Evolutionary conservation across 768 basidiomycete genomes (phyloP), one percentile per base, ranked within the genome.

Genomic region (Leccinum olivaceopallidum): DNA sequence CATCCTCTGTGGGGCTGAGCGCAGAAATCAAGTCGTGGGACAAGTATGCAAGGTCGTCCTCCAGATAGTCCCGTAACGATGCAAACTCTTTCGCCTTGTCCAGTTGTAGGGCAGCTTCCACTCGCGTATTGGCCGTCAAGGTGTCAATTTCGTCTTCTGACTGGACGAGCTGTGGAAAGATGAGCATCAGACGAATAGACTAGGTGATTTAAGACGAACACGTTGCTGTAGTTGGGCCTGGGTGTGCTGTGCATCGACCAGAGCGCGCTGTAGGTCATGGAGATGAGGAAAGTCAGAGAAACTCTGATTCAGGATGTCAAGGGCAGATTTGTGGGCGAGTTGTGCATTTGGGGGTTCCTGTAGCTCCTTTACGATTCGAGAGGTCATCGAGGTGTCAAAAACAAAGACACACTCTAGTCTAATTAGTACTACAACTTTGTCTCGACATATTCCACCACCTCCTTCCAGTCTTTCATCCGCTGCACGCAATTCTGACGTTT

Each of bases 11-110:
- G 26, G 67, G 72, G 51, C 65, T 65, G 30, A 84, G 64, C 3
- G 83, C 78, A 1, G 88, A 88, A 53, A 85, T 78, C 47, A 96
- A 78, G 55, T 88, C 84, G 55, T 80, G 75, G 5, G 85, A 83
- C 30, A 96, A 76, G 60, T 83, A 83, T 13, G 85, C 77, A 12
- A 95, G 79, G 71, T 94, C 89, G 68, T 96, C 94, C 16, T 85
- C 82, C 20, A 95, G 76, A 2, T 83, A 84, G 73, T 94, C 90
- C 26, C 94, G 81, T 36, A 88, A 75, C n/a, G 90, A 78, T 1
- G 91, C 86, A 44, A 94, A 77, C 58, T 88, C 85, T 68, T 91
- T 87, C 0, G 90, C 90, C 9, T 84, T 81, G 55, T 81, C 77
- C 37, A 91, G 76, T 36, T 87, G 79, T 24, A 74, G 70, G 56